A percentile compares a stretch with the other conserved stretches of the same genome.
Evolutionary conservation across 2,329 filamentous ascomycete genomes (phyloP).

Genomic region (Fulvia fulva): DNA sequence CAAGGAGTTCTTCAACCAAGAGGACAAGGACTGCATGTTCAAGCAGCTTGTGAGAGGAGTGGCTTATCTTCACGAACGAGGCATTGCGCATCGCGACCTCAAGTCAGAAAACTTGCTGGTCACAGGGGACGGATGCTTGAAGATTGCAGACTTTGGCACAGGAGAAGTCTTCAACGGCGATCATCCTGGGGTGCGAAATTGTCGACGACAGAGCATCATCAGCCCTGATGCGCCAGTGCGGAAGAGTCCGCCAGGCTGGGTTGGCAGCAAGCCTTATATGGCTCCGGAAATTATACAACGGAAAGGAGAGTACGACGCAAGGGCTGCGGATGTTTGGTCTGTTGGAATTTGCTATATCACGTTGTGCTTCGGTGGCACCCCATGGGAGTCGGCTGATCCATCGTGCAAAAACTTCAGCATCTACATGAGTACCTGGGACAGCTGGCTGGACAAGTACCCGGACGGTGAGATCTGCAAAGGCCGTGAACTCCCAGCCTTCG

Average conservation of each 20-base stretch:
- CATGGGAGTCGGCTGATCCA: slow-evolving; percentile 67
- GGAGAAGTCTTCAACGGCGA: slow-evolving; percentile 80
- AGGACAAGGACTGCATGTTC: slow-evolving; percentile 78
- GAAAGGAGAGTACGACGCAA: slow-evolving; percentile 65
- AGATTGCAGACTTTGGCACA: slow-evolving; percentile 89
- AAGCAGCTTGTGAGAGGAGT: slow-evolving; percentile 83
- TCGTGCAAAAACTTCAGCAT: slow-evolving; percentile 57
- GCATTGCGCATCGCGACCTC: slow-evolving; percentile 86
- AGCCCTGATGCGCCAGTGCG: slow-evolving; percentile 68
- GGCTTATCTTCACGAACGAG: slow-evolving; percentile 74
- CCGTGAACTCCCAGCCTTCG: slow-evolving; percentile 47
- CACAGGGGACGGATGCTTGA: slow-evolving; percentile 73
- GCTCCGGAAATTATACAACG: slow-evolving; percentile 78
- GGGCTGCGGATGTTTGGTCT: slow-evolving; percentile 80
- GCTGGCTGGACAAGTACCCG: slow-evolving; percentile 58
- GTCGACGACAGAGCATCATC: slow-evolving; percentile 56
- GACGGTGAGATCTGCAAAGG: slow-evolving; percentile 48
- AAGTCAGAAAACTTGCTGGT: slow-evolving; percentile 85
- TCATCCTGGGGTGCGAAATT: slow-evolving; percentile 66
- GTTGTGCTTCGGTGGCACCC: slow-evolving; percentile 65
- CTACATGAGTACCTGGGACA: slow-evolving; percentile 64
- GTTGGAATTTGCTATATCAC: slow-evolving; percentile 79
- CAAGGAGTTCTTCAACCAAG: slow-evolving; percentile 60
- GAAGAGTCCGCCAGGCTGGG: slow-evolving; percentile 73
- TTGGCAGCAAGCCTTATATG: slow-evolving; percentile 81